Conservation (phyloP, 2,329 filamentous ascomycete species). For the Fusarium beomiforme region DNA sequence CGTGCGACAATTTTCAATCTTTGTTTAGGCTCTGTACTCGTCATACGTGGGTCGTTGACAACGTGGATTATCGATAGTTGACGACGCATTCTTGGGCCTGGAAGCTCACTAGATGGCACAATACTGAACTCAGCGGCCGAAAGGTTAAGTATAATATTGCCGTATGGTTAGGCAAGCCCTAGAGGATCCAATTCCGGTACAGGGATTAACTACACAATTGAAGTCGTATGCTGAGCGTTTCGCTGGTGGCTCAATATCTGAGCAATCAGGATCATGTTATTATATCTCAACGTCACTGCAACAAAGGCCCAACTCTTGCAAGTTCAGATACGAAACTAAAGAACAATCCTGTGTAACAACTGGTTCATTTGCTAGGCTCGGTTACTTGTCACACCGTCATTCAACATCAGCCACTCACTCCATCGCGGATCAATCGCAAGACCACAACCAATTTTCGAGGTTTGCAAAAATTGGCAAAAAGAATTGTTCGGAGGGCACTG, state of each 20-base stretch:
- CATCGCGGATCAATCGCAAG: too few relatives aligned
- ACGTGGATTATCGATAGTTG: conserved; percentile 23
- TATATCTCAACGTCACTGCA: not conserved
- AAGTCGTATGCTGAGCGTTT: not conserved
- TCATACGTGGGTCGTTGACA: conserved; percentile 29
- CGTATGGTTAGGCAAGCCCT: not conserved
- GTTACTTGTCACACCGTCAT: not conserved
- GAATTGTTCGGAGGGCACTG: conserved; percentile 12
- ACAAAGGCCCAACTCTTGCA: not conserved
- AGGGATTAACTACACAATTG: not conserved
- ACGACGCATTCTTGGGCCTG: not conserved
- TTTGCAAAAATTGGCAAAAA: conserved; percentile 15
- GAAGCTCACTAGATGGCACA: not conserved
- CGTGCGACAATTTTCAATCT: conserved; percentile 14
- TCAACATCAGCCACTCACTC: not conserved
- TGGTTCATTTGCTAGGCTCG: not conserved
- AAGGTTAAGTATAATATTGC: not conserved
- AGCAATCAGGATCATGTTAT: not conserved
- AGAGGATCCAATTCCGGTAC: too few relatives aligned
- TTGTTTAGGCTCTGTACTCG: conserved; percentile 9
- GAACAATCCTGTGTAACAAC: not conserved
- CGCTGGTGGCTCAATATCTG: not conserved
- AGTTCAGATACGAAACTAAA: not conserved
- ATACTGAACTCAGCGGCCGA: not conserved
- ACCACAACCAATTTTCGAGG: not conserved